phyloP scores from a whole-genome alignment of 1,284 basidiomycete species.

The Tylopilus orsonianus region DNA sequence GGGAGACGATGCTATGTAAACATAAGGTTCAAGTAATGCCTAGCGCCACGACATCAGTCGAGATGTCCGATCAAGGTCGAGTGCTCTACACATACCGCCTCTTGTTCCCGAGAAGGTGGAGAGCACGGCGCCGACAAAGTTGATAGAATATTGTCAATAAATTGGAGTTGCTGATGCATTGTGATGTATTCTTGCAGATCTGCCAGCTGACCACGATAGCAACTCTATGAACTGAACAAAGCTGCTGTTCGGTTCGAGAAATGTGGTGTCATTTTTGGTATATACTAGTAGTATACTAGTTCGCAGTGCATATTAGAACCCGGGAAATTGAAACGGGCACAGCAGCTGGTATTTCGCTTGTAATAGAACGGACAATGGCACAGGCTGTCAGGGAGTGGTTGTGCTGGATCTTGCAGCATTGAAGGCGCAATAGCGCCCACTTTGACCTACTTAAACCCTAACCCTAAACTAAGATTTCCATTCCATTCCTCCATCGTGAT shows the following conservation, averaged over 20 bases:
- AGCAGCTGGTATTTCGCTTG: too few species aligned
- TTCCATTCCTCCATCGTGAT: slow-evolving; percentile 8
- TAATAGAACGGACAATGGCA: too few species aligned
- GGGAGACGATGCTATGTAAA: slow-evolving; percentile 83
- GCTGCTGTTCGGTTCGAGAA: neutral
- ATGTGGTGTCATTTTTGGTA: too few species aligned
- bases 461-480: slow-evolving; percentile 22
- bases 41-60: slow-evolving; percentile 2
- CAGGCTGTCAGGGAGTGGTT: too few species aligned
- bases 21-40: slow-evolving; percentile 85
- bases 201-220: neutral
- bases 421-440: too few species aligned
- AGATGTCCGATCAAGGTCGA: neutral
- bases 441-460: slow-evolving; percentile 12
- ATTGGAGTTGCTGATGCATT: slow-evolving; percentile 18
- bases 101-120: slow-evolving; percentile 15
- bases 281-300: too few species aligned
- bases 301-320: too few species aligned
- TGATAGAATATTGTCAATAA: slow-evolving; percentile 27
- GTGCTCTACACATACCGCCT: slow-evolving; percentile 18
- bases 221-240: too few species aligned
- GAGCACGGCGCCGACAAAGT: slow-evolving; percentile 14
- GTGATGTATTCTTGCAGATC: neutral
- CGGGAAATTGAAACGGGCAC: too few species aligned
- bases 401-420: too few species aligned